A percentile compares a stretch with the other conserved stretches of the same genome.
phyloP scores from a whole-genome alignment of 2,329 filamentous ascomycete species.

The Nothopassalora personata region DNA sequence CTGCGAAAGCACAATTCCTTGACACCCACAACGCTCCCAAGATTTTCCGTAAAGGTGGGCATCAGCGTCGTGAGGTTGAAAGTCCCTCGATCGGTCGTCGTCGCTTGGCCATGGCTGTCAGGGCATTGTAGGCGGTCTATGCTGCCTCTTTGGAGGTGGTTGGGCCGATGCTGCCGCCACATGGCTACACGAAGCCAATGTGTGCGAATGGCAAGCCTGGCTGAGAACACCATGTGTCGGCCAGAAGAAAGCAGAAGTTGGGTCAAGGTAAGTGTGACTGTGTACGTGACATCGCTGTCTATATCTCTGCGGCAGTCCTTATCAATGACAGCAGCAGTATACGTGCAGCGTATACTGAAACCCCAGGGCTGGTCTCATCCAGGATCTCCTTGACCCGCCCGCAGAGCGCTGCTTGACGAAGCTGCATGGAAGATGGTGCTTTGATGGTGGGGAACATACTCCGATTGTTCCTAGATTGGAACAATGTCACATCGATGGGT shows the following conservation, averaged over 20 bases:
- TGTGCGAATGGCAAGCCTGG: not conserved
- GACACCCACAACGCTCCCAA: constrained; percentile 2
- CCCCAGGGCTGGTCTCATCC: constrained; percentile 42
- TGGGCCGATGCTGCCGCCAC: not conserved
- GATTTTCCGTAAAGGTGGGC: constrained; percentile 3
- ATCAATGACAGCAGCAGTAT: constrained; percentile 74
- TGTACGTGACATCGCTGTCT: constrained; percentile 45
- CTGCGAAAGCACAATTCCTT: constrained; percentile 1
- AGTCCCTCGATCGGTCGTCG: not conserved
- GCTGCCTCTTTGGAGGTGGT: not conserved
- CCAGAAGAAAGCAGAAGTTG: not conserved
- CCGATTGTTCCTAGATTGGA: not conserved
- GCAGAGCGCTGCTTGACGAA: constrained; percentile 68
- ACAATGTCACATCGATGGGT: not conserved
- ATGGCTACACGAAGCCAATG: not conserved
- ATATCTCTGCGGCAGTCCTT: constrained; percentile 82
- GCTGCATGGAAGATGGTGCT: constrained; percentile 62
- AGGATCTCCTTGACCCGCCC: constrained; percentile 56
- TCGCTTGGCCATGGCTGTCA: not conserved
- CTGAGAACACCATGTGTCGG: not conserved
- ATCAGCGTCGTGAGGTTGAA: not conserved
- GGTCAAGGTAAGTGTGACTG: not conserved
- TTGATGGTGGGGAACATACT: constrained; percentile 78
- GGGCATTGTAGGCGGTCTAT: not conserved
- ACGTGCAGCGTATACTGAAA: constrained; percentile 83